Evolutionary conservation across 129 eudicot genomes (phyloP).

Genomic region (Ambrosia artemisiifolia): DNA sequence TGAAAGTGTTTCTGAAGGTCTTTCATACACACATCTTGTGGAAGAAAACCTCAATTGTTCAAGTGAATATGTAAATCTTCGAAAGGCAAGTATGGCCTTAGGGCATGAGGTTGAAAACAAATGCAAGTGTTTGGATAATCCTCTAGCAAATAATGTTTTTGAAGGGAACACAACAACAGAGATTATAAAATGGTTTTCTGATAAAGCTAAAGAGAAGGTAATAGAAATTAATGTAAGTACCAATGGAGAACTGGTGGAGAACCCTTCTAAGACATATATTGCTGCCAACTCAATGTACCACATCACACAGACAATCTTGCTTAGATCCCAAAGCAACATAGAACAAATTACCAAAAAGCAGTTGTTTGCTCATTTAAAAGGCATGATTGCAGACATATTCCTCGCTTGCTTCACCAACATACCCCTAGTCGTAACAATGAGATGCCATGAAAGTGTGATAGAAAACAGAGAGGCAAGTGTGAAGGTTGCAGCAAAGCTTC

Average conservation of each 20-base stretch:
- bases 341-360: neutral
- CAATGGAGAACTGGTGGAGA: neutral
- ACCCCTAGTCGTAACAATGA: slow-evolving; percentile 18
- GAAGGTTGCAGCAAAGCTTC: slow-evolving; percentile 26
- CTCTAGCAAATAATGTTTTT: neutral
- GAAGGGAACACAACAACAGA: slow-evolving; percentile 17
- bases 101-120: slow-evolving; percentile 35
- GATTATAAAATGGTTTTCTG: slow-evolving; percentile 19
- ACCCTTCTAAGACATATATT: slow-evolving; percentile 11
- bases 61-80: neutral
- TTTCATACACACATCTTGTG: slow-evolving; percentile 11
- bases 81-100: slow-evolving; percentile 10
- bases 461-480: slow-evolving; percentile 28
- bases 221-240: neutral
- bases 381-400: slow-evolving; percentile 26
- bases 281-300: slow-evolving; percentile 48
- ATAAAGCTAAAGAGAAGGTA: slow-evolving; percentile 7
- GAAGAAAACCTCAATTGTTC: slow-evolving; percentile 23
- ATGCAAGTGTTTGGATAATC: slow-evolving; percentile 25
- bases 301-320: slow-evolving; percentile 28
- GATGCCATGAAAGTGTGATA: slow-evolving; percentile 21
- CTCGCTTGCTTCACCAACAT: slow-evolving; percentile 27
- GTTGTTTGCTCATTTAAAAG: slow-evolving; percentile 16
- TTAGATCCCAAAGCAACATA: neutral
- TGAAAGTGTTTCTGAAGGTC: slow-evolving; percentile 22